Base-by-base conservation (phyloP, 2,329 filamentous ascomycete species). In the Cladophialophora chaetospira region DNA sequence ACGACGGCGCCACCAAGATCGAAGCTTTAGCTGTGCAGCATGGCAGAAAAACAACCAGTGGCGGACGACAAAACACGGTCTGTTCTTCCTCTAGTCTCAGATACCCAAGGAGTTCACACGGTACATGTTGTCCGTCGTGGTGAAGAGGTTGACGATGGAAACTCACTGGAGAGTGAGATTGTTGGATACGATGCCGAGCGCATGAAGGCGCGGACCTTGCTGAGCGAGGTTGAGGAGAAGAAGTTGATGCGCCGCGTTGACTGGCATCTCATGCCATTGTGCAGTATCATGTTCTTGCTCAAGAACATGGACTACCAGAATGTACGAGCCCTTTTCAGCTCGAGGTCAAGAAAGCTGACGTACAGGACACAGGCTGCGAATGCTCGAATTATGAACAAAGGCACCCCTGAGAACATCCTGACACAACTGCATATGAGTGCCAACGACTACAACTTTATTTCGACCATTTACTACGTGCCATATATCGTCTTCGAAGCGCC, bases 401-500 rank as follows among this genome's bases (percentile, higher is more conserved):
- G 70, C 11, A 72, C 70, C 1, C 63, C 66, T 0, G 59, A 68
- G 10, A 73, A 76, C 53, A 71, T 75, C 35, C 47, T 77, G 11
- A 70, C 53, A 0, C 69, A 76, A 46, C 66, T 76, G 5, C 44
- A 68, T n/a, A 76, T 75, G 72, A 74, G 67, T 6, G 28, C 71
- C 0, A 65, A 77, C 60, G 64, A 74, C 43, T 76, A 75, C 53
- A 75, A 75, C 46, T 75, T 69, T 69, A 70, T 74, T 1, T 67
- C 67, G 42, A 71, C 70, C 2, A 72, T 73, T 15, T 72, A 75
- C 55, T 74, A 70, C 57, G 72, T 75, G 58, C 83, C 83, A 5
- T 91, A 90, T 70, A 88, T 89, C 64, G 21, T 89, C 43, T 88
- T 87, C 61, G 83, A 89, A 69, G 87, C 90, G 33, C 87, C 88